Percentiles rank a stretch among this genome's conserved stretches.
phyloP scores from a whole-genome alignment of 2,329 filamentous ascomycete genomes.

The Penicillium rolfsii region DNA sequence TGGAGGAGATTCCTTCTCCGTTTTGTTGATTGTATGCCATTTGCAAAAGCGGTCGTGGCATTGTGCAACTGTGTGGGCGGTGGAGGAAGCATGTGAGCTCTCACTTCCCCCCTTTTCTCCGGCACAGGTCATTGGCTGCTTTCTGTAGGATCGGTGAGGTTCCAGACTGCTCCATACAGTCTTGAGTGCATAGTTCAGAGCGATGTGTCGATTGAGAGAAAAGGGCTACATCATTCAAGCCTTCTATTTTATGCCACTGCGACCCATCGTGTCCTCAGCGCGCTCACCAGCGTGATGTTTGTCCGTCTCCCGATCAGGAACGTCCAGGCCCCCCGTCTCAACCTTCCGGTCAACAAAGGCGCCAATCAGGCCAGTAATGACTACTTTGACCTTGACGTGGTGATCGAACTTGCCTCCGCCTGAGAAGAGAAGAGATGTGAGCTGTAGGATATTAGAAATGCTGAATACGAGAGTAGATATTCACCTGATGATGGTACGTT shows the following conservation, averaged over 20 bases:
- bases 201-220: background rate
- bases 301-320: conserved; percentile 61
- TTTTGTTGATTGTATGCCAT: background rate
- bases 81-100: background rate
- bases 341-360: conserved; percentile 76
- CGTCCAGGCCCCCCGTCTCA: conserved; percentile 68
- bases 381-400: conserved; percentile 76
- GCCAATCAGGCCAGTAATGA: conserved; percentile 73
- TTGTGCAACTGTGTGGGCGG: background rate
- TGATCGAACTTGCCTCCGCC: conserved; percentile 65
- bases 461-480: background rate
- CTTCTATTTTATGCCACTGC: background rate
- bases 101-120: no score
- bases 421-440: background rate
- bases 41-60: background rate
- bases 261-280: conserved; percentile 8
- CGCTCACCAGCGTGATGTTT: conserved; percentile 56
- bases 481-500: conserved; percentile 42
- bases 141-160: no score
- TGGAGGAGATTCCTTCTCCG: background rate
- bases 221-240: background rate
- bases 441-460: background rate
- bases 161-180: no score
- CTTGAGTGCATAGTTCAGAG: no score
- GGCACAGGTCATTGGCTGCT: background rate